Base-by-base conservation (phyloP, 2,329 filamentous ascomycete genomes). In the Phialocephala sp. region DNA sequence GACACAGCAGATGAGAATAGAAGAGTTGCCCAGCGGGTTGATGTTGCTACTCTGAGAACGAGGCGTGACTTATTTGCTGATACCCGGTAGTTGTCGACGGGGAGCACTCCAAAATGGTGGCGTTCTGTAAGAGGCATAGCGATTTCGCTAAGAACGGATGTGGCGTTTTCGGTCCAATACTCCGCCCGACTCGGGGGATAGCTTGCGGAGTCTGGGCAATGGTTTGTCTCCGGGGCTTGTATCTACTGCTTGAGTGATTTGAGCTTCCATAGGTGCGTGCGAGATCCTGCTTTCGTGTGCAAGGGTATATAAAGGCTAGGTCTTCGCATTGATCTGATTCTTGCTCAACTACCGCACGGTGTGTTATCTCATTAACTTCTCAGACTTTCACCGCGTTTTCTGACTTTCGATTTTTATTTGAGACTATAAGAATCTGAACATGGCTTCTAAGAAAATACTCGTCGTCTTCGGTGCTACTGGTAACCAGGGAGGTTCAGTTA, bases 401-500 rank as follows among this genome's bases (percentile, higher is more conserved):
- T 32, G 27, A 32, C 27, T 32, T 32, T 32, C 27, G 27, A 32
- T 32, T 32, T 32, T 32, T 32, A 6, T 32, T 32, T 32, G 27
- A 32, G 27, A 3, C 6, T 32, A 3, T 3, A 32, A 6, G 6
- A 32, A 32, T 27, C 27, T 54, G 24, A 18, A 54, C 11, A 67
- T 68, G 66, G 54, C 63, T 18, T 60, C 63, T 20, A 66, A 62
- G 37, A 77, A 80, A 59, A 69, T 82, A 57, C 73, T 82, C 50
- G 77, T 77, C n/a, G 79, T 84, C n/a, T 71, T 82, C 54, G 81
- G 82, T 20, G 80, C 79, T 24, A 83, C 81, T 8, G 82, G 80
- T 32, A 82, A 80, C 68, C 82, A 85, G 70, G 83, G 82, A 52
- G 80, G 80, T 35, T 83, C 81, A 24, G 80, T 85, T 24, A 75